Percentiles rank a stretch among this genome's conserved stretches.
These are phyloP conservation scores for Tulasnella sp. DNA, from an alignment of 768 basidiomycete genomes.

Conservation along the genomic window DNA sequence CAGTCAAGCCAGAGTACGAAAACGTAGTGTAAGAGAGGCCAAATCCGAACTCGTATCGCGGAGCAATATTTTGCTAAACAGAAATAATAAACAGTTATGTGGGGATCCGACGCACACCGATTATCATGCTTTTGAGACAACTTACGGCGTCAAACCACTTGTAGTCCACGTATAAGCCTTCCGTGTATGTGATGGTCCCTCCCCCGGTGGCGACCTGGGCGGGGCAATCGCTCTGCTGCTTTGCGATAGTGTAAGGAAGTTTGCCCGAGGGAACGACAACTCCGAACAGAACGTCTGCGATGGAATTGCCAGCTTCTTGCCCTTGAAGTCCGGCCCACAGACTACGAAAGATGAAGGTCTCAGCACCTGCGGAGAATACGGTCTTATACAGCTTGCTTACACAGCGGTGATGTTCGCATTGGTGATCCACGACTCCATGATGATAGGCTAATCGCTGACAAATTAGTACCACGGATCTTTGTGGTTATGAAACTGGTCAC, in stretches of 20 bases:
- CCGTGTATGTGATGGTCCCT: slow-evolving; percentile 59
- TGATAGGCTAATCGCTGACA: slow-evolving; percentile 34
- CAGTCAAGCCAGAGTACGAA: slow-evolving; percentile 36
- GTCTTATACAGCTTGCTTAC: slow-evolving; percentile 39
- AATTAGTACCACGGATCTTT: neutral
- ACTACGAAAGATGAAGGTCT: slow-evolving; percentile 27
- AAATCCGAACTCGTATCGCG: slow-evolving; percentile 43
- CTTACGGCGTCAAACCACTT: slow-evolving; percentile 42
- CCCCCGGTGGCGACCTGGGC: slow-evolving; percentile 23
- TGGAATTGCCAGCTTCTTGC: slow-evolving; percentile 55
- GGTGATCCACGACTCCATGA: slow-evolving; percentile 58
- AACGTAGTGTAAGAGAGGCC: slow-evolving; percentile 50
- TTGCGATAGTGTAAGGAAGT: slow-evolving; percentile 34
- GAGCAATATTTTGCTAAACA: slow-evolving; percentile 30
- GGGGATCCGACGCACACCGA: neutral
- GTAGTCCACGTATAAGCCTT: slow-evolving; percentile 51
- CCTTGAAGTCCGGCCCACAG: slow-evolving; percentile 54
- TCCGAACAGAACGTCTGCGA: slow-evolving; percentile 72
- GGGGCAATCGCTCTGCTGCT: slow-evolving; percentile 28
- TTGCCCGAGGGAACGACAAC: slow-evolving; percentile 51
- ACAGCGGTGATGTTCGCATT: slow-evolving; percentile 53
- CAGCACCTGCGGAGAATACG: neutral
- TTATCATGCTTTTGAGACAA: neutral
- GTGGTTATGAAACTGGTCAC: neutral
- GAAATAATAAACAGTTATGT: neutral